phyloP scores from a whole-genome alignment of 768 basidiomycete genomes.

The Trametes coccinea region DNA sequence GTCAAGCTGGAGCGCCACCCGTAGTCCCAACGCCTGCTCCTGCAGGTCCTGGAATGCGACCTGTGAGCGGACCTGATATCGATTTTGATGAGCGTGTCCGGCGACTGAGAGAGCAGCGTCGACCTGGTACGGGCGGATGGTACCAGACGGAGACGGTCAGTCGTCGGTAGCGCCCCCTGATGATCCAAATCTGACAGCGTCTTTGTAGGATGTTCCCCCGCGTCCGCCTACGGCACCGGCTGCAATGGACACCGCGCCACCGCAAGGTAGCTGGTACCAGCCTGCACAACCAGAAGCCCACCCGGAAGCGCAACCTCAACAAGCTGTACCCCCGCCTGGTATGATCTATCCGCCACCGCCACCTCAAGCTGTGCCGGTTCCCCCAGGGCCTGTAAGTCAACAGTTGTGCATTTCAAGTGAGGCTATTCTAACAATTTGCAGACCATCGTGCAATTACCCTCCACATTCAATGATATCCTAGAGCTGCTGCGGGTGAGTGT shows the following conservation, averaged over 20 bases:
- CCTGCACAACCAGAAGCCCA: neutral
- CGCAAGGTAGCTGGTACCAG: neutral
- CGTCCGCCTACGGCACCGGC: conserved; percentile 11
- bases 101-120: conserved; percentile 14
- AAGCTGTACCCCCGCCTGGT: conserved; percentile 10
- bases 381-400: conserved; percentile 52
- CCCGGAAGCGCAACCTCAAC: neutral
- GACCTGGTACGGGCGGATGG: conserved; percentile 17
- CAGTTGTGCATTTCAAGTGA: neutral
- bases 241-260: neutral
- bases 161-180: neutral
- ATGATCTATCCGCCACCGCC: neutral
- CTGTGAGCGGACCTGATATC: conserved; percentile 15
- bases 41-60: neutral
- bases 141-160: conserved; percentile 13
- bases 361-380: conserved; percentile 6
- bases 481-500: conserved; percentile 61
- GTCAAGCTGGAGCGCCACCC: neutral
- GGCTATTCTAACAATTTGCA: conserved; percentile 26
- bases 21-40: conserved; percentile 1
- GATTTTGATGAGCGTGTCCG: conserved; percentile 19
- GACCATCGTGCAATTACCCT: conserved; percentile 63
- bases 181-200: too few species aligned
- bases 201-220: neutral
- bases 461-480: conserved; percentile 67